These are phyloP conservation scores for Phytophthora litchii DNA, from an alignment of 352 stramenopile species.

Conservation along the genomic window DNA sequence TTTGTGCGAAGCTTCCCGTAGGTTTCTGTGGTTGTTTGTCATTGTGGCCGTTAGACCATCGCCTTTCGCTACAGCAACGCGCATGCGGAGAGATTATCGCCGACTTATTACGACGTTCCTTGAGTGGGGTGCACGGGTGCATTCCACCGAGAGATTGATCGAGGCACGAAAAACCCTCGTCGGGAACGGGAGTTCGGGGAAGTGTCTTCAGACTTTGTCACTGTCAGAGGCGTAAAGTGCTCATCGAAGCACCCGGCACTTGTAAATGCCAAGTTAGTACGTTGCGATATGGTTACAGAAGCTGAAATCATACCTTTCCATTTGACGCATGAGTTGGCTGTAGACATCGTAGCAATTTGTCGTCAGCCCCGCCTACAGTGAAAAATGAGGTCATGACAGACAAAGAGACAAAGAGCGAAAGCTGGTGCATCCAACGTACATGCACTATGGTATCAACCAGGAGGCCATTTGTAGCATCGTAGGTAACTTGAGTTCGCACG, in stretches of 20 bases:
- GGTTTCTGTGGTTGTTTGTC: slow-evolving; percentile 19
- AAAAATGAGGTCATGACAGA: slow-evolving; percentile 7
- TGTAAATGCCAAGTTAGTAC: not conserved
- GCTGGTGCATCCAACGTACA: slow-evolving; percentile 27
- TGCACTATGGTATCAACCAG: slow-evolving; percentile 66
- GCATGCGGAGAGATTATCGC: too few species aligned
- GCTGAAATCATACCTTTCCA: slow-evolving; percentile 41
- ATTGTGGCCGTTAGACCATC: slow-evolving; percentile 1
- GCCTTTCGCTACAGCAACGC: too few species aligned
- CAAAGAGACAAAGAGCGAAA: not conserved
- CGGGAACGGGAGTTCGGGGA: slow-evolving; percentile 20
- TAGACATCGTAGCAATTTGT: slow-evolving; percentile 41
- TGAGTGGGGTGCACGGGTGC: slow-evolving; percentile 51
- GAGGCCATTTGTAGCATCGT: slow-evolving; percentile 58
- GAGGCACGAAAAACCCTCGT: slow-evolving; percentile 34
- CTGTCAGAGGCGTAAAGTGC: slow-evolving; percentile 43
- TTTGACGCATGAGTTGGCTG: slow-evolving; percentile 45
- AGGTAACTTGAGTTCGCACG: slow-evolving; percentile 65
- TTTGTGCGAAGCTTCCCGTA: slow-evolving; percentile 25
- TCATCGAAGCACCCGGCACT: slow-evolving; percentile 67
- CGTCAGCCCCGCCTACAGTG: slow-evolving; percentile 40
- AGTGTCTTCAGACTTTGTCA: slow-evolving; percentile 43
- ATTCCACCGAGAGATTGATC: slow-evolving; percentile 44
- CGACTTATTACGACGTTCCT: too few species aligned
- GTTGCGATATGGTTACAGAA: not conserved